Evolutionary conservation across 2,329 filamentous ascomycete genomes (phyloP).

Genomic region (Parascedosporium putredinis): DNA sequence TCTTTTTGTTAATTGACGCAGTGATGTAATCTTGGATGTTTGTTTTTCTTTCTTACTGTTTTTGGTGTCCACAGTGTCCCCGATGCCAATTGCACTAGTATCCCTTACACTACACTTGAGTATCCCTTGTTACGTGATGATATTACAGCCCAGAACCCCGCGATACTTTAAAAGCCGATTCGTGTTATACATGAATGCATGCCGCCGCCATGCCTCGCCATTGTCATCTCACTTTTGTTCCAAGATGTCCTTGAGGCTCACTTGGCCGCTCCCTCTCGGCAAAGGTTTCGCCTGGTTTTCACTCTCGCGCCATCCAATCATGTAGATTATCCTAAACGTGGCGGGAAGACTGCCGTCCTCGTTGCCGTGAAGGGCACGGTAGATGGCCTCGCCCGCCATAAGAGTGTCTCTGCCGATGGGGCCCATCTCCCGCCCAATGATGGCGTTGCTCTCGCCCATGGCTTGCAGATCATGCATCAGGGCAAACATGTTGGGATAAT

Average conservation of each 20-base stretch:
- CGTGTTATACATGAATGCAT: not conserved
- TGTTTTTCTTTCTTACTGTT: no score
- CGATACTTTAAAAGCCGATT: not conserved
- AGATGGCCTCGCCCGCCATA: conserved; percentile 80
- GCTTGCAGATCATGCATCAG: conserved; percentile 90
- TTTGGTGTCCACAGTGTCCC: no score
- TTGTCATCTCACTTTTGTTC: conserved; percentile 30
- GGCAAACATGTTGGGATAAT: conserved; percentile 81
- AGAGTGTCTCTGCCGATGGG: conserved; percentile 72
- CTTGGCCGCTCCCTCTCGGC: conserved; percentile 69
- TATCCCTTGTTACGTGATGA: no score
- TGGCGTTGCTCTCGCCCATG: conserved; percentile 92
- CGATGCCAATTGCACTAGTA: no score
- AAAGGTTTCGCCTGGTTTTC: conserved; percentile 70
- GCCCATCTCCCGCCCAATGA: conserved; percentile 74
- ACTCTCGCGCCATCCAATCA: conserved; percentile 96
- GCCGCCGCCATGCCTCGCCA: not conserved
- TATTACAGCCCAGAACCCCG: no score
- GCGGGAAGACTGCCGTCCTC: conserved; percentile 69
- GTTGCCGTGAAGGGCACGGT: conserved; percentile 77
- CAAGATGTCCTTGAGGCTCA: conserved; percentile 78
- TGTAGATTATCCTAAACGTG: conserved; percentile 91
- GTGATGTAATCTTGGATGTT: not conserved
- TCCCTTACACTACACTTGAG: no score
- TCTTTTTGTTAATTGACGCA: not conserved